Evolutionary conservation across 306 rosid species (phyloP), one percentile per base, ranked within the genome.

Genomic region (Cicer pinnatifidum): DNA sequence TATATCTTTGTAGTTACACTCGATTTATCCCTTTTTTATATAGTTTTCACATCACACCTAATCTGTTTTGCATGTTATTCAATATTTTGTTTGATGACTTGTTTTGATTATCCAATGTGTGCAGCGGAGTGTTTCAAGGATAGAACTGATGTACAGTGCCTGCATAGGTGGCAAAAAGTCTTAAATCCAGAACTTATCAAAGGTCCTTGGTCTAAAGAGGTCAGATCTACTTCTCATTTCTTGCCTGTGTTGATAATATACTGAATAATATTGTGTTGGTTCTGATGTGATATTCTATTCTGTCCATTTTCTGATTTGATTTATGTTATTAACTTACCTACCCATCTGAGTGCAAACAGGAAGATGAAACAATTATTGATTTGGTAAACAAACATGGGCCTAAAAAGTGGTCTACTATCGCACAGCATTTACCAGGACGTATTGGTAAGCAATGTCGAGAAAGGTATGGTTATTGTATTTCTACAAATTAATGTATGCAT

Each of bases 121-220:
- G 85, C 78, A 95, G 99, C 99, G 28, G 97, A 85, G 86, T 87
- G 90, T 87, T 90, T 95, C 85, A 90, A 90, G 88, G 99, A 92
- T 64, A 88, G 99, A 72, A 90, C 97, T 33, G 99, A 95, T 83
- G 99, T 95, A 45, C 99, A 95, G 71, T 95, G 99, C 89, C 86
- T 95, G 68, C 99, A 95, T 87, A 85, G 99, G 84, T 95, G 99
- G 99, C 99, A 95, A 85, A 95, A 95, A 81, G 99, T 95, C 80
- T 87, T 95, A 75, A 91, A 95, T 85, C 99, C 99, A 5, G 97
- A 91, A 54, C 96, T 95, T 72, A 85, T 95, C 81, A 95, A 95
- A 79, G 99, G 99, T 80, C 97, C 99, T 69, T 95, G 99, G 99
- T 91, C 97, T 76, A 95, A 92, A 87, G 97, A 92, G 99, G 99